These are phyloP conservation scores for Candolleomyces eurysporus DNA, from an alignment of 768 basidiomycete genomes.

Conservation along the genomic window DNA sequence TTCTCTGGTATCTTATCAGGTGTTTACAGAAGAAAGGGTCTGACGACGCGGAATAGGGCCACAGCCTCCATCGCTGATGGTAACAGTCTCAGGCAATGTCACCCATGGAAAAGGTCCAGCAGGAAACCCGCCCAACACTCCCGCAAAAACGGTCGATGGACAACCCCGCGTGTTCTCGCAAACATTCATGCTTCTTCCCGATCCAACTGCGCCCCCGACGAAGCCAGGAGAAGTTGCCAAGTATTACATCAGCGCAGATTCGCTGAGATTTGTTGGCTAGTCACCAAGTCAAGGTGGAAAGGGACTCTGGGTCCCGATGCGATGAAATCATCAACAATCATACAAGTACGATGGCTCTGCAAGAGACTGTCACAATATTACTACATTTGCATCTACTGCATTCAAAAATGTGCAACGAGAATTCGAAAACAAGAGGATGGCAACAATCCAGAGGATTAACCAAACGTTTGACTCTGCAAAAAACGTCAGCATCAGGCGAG, in stretches of 20 bases:
- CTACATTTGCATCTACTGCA: not conserved
- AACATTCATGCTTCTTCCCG: constrained; percentile 82
- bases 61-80: constrained; percentile 73
- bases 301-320: not conserved
- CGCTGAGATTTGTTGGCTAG: constrained; percentile 80
- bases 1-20: constrained; percentile 1
- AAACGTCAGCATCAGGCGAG: constrained; percentile 13
- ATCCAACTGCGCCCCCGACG: constrained; percentile 59
- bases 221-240: constrained; percentile 75
- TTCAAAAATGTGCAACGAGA: not conserved
- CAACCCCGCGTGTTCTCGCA: constrained; percentile 86
- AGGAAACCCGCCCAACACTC: constrained; percentile 54
- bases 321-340: not conserved
- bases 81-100: constrained; percentile 80
- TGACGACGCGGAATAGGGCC: constrained; percentile 47
- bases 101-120: constrained; percentile 61
- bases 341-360: not conserved
- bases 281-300: not conserved
- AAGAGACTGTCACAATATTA: not conserved
- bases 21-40: not conserved
- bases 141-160: constrained; percentile 59
- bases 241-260: constrained; percentile 79
- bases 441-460: constrained; percentile 36
- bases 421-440: constrained; percentile 1
- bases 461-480: constrained; percentile 85